phyloP scores from a whole-genome alignment of 192 early-diverging fungal genomes.

The Pilobolus umbonatus region DNA sequence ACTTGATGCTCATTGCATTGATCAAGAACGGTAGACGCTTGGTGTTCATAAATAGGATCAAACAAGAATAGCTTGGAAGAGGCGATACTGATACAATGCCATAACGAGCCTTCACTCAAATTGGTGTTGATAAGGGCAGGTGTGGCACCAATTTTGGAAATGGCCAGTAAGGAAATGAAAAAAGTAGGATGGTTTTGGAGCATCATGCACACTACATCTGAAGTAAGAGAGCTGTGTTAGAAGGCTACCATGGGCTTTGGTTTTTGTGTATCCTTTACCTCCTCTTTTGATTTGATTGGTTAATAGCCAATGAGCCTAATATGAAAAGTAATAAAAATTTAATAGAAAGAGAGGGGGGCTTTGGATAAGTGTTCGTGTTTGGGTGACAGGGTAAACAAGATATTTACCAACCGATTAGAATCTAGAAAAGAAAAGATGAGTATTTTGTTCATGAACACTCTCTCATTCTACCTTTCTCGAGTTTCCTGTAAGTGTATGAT shows the following conservation, averaged over 20 bases:
- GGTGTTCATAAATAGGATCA: slow-evolving; percentile 32
- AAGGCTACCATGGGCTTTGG: not conserved
- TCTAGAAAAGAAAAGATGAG: slow-evolving; percentile 7
- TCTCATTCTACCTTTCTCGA: slow-evolving; percentile 35
- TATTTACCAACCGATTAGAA: slow-evolving; percentile 23
- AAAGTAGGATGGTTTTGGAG: slow-evolving; percentile 54
- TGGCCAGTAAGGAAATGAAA: slow-evolving; percentile 46
- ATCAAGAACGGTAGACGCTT: slow-evolving; percentile 19
- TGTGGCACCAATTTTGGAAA: slow-evolving; percentile 51
- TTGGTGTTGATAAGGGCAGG: slow-evolving; percentile 61
- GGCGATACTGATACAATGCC: slow-evolving; percentile 40
- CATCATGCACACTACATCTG: slow-evolving; percentile 52
- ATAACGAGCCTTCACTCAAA: slow-evolving; percentile 33
- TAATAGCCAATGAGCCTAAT: slow-evolving; percentile 26
- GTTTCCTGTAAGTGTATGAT: slow-evolving; percentile 38
- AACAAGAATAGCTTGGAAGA: slow-evolving; percentile 39
- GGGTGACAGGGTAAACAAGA: not conserved
- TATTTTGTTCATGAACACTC: not conserved
- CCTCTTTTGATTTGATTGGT: slow-evolving; percentile 19
- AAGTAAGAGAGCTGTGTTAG: slow-evolving; percentile 13
- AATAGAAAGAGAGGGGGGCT: too few relatives aligned
- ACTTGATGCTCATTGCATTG: slow-evolving; percentile 10
- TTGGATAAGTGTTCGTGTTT: not conserved
- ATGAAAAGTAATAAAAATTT: too few relatives aligned
- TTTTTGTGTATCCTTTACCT: slow-evolving; percentile 7